A percentile compares a stretch with the other conserved stretches of the same genome.
Conservation (phyloP, 169 alveolate species). For the Eimeria mitis region DNA sequence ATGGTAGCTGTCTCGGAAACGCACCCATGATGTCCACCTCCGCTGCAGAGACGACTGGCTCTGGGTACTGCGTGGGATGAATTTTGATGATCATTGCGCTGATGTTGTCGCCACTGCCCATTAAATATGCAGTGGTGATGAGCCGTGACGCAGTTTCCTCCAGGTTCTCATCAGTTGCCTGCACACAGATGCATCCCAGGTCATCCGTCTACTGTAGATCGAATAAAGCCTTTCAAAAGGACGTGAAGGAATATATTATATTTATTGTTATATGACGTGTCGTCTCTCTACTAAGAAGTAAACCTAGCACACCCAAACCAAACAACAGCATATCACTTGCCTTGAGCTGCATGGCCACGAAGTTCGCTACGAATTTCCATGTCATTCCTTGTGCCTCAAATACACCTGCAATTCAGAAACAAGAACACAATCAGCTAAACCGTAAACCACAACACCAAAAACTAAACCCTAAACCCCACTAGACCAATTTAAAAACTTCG, state of each 20-base stretch:
- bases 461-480: neutral
- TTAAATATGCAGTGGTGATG: neutral
- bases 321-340: neutral
- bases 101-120: conserved; percentile 33
- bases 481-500: neutral
- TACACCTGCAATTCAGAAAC: neutral
- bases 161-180: conserved; percentile 17
- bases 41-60: neutral
- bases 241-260: neutral
- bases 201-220: neutral
- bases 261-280: too few relatives aligned
- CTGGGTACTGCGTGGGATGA: neutral
- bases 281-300: too few relatives aligned
- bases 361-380: conserved; percentile 37
- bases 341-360: conserved; percentile 11
- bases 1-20: neutral
- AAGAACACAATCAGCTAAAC: neutral
- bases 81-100: conserved; percentile 19
- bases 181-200: neutral
- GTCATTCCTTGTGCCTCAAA: conserved; percentile 44
- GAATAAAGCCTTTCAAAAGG: neutral
- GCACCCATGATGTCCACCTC: conserved; percentile 24
- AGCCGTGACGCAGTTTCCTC: conserved; percentile 33
- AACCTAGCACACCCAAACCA: neutral
- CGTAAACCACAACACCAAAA: neutral